A percentile compares a stretch with the other conserved stretches of the same genome.
phyloP scores from a whole-genome alignment of 2,329 filamentous ascomycete genomes.

The Shiraia bambusicola region DNA sequence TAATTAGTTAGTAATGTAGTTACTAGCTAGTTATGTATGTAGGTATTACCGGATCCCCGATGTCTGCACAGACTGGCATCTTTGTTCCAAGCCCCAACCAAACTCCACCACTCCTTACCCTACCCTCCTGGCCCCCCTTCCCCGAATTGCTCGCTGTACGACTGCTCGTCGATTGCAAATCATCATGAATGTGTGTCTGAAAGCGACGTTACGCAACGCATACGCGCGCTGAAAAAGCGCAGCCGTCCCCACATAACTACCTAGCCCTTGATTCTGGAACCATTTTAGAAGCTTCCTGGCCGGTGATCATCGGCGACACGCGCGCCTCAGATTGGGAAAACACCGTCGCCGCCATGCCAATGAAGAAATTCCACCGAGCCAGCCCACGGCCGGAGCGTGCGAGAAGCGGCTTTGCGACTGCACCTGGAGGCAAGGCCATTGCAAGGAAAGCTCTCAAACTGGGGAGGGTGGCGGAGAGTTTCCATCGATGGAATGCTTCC shows the following conservation, averaged over 20 bases:
- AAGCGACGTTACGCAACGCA: conserved; percentile 12
- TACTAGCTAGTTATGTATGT: neutral
- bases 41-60: neutral
- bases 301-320: conserved; percentile 10
- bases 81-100: conserved; percentile 2
- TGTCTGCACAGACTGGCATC: conserved; percentile 4
- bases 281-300: conserved; percentile 4
- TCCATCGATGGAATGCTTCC: conserved; percentile 37
- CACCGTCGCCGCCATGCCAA: conserved; percentile 14
- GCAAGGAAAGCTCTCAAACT: conserved; percentile 35
- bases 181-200: conserved; percentile 8
- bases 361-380: conserved; percentile 30
- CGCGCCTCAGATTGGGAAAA: neutral
- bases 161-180: conserved; percentile 9
- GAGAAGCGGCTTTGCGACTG: conserved; percentile 16
- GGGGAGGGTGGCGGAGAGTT: conserved; percentile 34
- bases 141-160: conserved; percentile 6
- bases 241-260: conserved; percentile 1
- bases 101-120: conserved; percentile 1
- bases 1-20: conserved; percentile 1
- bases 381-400: conserved; percentile 19
- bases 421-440: conserved; percentile 16
- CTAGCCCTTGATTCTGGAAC: conserved; percentile 1
- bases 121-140: neutral
- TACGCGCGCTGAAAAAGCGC: conserved; percentile 11